Percentiles rank a stretch among this genome's conserved stretches.
Evolutionary conservation across 345 rosid genomes (phyloP).

Genomic region (Laguncularia racemosa): DNA sequence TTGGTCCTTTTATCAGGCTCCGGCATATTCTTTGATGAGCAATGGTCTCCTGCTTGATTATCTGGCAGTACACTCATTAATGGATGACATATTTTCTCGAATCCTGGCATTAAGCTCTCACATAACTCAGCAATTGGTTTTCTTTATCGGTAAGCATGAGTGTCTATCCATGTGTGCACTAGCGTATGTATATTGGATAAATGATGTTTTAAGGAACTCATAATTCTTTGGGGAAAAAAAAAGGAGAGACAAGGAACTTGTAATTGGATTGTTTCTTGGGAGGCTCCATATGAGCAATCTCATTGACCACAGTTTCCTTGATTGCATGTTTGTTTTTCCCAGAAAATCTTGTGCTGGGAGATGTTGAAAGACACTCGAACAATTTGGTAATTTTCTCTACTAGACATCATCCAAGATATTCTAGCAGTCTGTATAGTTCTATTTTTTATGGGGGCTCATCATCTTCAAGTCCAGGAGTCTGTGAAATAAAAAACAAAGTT

Average conservation of each 20-base stretch:
- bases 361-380: constrained; percentile 24
- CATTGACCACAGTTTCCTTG: no score
- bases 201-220: no score
- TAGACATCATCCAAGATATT: constrained; percentile 21
- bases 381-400: constrained; percentile 16
- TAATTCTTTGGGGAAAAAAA: no score
- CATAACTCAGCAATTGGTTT: constrained; percentile 24
- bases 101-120: constrained; percentile 31
- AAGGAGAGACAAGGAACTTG: no score
- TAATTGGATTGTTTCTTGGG: no score
- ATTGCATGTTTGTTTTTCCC: constrained; percentile 9
- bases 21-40: constrained; percentile 20
- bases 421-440: constrained; percentile 17
- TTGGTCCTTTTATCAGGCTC: constrained; percentile 24
- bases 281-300: no score
- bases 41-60: constrained; percentile 17
- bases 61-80: constrained; percentile 19
- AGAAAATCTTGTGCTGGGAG: constrained; percentile 47
- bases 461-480: constrained; percentile 17
- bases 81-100: constrained; percentile 27
- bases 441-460: constrained; percentile 21
- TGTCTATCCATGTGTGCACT: neutral
- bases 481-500: constrained; percentile 16
- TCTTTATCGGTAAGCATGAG: constrained; percentile 40
- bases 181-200: no score